Base-by-base conservation (phyloP, 129 eudicot species). In the Cynara cardunculus region DNA sequence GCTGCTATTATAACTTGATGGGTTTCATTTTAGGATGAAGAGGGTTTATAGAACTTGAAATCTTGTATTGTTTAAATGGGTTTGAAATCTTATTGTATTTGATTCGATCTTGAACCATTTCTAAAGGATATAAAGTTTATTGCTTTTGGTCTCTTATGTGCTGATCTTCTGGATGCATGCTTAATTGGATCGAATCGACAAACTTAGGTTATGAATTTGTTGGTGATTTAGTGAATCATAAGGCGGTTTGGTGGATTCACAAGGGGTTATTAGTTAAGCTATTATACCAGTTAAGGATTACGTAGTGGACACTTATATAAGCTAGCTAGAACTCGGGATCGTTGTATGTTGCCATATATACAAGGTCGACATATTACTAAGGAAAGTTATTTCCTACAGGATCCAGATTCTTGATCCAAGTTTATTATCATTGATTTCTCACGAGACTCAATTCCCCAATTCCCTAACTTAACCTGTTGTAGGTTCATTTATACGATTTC, bases 1-100 rank as follows among this genome's bases (percentile, higher is more conserved):
- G 73, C 80, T 39, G 75, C 86, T 72, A 71, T 76, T 27, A 30
- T 21, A 35, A 81, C 75, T 84, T 84, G 84, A 85, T 80, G 59
- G 16, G 16, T 65, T 74, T 49, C 25, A 14, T 64, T 22, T 64
- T 64, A 64, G 69, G 69, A 7, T 64, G 69, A 64, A 64, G 69
- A 64, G 32, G 69, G 75, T 44, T 70, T 46, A 27, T 74, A 46
- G 68, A 49, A 14, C 10, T 25, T 49, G 68, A 74, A 74, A 27
- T 49, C 78, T 74, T 49, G 69, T 26, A 13, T 25, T 24, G 39
- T 18, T 73, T 2, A 13, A 14, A 73, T 68, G 27, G 14, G 67
- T 78, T 7, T 69, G 56, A 28, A 44, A 78, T 31, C 25, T 14
- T 46, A 46, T 71, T 30, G 21, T 71, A 30, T 59, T 14, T 46